These are phyloP conservation scores for Kodamaea fungicola DNA, from an alignment of 1,139 yeast species.

Conservation along the genomic window DNA sequence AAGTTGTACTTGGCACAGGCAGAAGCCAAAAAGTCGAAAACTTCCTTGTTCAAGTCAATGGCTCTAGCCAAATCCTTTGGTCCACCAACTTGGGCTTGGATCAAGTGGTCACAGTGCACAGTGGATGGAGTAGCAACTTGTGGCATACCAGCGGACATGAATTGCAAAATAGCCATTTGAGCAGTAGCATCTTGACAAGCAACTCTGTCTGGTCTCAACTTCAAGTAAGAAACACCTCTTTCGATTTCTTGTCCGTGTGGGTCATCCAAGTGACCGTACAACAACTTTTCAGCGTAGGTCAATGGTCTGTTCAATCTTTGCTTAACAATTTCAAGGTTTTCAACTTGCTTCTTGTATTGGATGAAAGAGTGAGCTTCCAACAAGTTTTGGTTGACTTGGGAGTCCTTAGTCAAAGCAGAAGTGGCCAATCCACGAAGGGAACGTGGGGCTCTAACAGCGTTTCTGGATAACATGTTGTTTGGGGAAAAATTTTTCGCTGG, in stretches of 20 bases:
- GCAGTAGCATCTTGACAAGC: conserved; percentile 99
- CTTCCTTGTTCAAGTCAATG: conserved; percentile 90
- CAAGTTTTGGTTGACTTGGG: conserved; percentile 88
- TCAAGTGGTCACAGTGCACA: conserved; percentile 98
- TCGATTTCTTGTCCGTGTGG: conserved; percentile 94
- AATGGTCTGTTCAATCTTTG: conserved; percentile 87
- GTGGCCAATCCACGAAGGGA: conserved; percentile 73
- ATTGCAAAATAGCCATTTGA: conserved; percentile 98
- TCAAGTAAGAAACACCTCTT: conserved; percentile 94
- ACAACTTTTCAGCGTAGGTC: conserved; percentile 94
- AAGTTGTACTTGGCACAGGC: conserved; percentile 97
- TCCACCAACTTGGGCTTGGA: conserved; percentile 96
- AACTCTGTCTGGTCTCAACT: conserved; percentile 98
- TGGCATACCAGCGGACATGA: conserved; percentile 96
- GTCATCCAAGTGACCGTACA: conserved; percentile 94
- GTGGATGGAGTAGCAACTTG: conserved; percentile 95
- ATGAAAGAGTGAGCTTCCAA: conserved; percentile 83
- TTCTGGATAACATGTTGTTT: conserved; percentile 37
- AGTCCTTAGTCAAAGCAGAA: conserved; percentile 74
- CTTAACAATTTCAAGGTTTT: conserved; percentile 83
- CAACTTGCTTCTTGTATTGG: conserved; percentile 74
- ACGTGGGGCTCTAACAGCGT: conserved; percentile 31
- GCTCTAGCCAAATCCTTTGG: conserved; percentile 92
- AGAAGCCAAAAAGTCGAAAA: conserved; percentile 88
- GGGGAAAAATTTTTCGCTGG: conserved; percentile 5